phyloP scores from a whole-genome alignment of 805 yeast genomes.

The Komagataella kurtzmanii region DNA sequence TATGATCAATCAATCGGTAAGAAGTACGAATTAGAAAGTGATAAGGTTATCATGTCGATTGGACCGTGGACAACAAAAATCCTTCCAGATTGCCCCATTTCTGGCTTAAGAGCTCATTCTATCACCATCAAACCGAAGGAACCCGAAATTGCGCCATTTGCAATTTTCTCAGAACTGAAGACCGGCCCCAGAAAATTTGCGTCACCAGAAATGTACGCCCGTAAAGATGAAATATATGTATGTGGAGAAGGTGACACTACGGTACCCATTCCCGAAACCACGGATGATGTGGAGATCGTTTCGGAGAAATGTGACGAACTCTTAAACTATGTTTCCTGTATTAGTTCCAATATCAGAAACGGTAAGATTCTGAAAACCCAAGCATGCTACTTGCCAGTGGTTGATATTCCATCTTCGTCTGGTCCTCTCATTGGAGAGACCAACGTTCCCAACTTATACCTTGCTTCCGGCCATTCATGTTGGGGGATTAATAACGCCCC shows the following conservation, averaged over 20 bases:
- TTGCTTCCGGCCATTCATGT: slow-evolving; percentile 93
- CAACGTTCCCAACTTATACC: slow-evolving; percentile 59
- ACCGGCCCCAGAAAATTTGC: slow-evolving; percentile 56
- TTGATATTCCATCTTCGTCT: slow-evolving; percentile 81
- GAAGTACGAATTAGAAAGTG: slow-evolving; percentile 41
- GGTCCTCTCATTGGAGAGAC: slow-evolving; percentile 96
- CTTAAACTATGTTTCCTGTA: slow-evolving; percentile 65
- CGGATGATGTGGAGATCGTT: slow-evolving; percentile 86
- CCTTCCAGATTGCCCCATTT: slow-evolving; percentile 85
- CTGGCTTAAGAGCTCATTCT: slow-evolving; percentile 90
- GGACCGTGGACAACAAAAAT: slow-evolving; percentile 97
- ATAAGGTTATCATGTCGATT: slow-evolving; percentile 70
- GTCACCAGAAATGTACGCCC: slow-evolving; percentile 89
- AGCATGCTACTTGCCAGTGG: slow-evolving; percentile 91
- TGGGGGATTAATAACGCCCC: slow-evolving; percentile 99
- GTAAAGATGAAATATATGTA: slow-evolving; percentile 90
- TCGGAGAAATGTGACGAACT: slow-evolving; percentile 80
- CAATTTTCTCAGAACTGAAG: slow-evolving; percentile 84
- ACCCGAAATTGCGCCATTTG: slow-evolving; percentile 71
- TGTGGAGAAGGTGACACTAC: slow-evolving; percentile 95
- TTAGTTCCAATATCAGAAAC: slow-evolving; percentile 52
- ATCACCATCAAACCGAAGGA: slow-evolving; percentile 75
- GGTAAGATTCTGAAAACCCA: slow-evolving; percentile 76
- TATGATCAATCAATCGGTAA: slow-evolving; percentile 16
- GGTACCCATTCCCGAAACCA: slow-evolving; percentile 84